Evolutionary conservation across 805 yeast species (phyloP).

Genomic region (Zygosaccharomyces bailii): DNA sequence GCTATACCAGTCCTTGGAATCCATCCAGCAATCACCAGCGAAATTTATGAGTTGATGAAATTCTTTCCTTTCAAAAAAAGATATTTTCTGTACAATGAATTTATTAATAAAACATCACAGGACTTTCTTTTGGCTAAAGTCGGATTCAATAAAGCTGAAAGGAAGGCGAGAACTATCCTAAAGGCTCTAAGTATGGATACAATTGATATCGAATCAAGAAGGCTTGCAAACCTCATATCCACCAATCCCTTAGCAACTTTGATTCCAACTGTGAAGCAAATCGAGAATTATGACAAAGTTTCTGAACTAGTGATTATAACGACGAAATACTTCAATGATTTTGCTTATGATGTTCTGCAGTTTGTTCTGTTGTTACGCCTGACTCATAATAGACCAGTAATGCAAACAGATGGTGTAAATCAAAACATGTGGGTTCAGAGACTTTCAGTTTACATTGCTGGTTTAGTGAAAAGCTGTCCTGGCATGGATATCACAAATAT

Average conservation of each 20-base stretch:
- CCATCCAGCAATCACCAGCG: conserved; percentile 58
- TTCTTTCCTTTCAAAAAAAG: conserved; percentile 59
- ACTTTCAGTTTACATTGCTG: conserved; percentile 73
- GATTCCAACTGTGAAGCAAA: conserved; percentile 65
- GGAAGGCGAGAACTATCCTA: conserved; percentile 69
- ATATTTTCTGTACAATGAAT: conserved; percentile 77
- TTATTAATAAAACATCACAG: conserved; percentile 55
- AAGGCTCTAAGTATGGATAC: conserved; percentile 82
- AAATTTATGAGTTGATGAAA: conserved; percentile 53
- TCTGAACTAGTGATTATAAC: conserved; percentile 74
- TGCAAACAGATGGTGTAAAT: conserved; percentile 75
- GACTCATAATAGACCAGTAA: conserved; percentile 60
- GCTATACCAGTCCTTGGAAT: conserved; percentile 50
- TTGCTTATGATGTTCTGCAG: conserved; percentile 84
- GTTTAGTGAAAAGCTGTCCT: conserved; percentile 53
- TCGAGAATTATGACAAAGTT: conserved; percentile 89
- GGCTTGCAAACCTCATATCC: conserved; percentile 67
- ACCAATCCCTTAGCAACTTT: conserved; percentile 79
- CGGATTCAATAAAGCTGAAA: conserved; percentile 65
- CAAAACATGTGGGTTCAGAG: conserved; percentile 86
- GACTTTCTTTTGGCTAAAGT: conserved; percentile 53
- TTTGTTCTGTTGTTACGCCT: conserved; percentile 68
- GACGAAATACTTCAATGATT: conserved; percentile 66
- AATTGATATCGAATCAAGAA: conserved; percentile 65
- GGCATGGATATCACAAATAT: conserved; percentile 61